A percentile compares a stretch with the other conserved stretches of the same genome.
Conservation (phyloP, 179 eudicot species). For the Patellifolia procumbens region DNA sequence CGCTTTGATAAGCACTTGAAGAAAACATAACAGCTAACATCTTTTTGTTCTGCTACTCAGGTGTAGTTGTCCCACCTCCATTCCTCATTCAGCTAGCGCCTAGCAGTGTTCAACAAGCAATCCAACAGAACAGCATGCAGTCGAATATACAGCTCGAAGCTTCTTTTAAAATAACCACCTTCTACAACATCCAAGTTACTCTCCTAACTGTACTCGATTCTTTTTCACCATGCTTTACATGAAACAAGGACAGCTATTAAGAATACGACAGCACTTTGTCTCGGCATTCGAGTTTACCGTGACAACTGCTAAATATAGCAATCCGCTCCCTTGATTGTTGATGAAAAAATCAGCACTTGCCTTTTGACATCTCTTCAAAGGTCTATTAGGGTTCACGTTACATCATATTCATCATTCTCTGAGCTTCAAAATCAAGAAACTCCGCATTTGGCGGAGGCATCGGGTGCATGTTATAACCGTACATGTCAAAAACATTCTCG, state of each 20-base stretch:
- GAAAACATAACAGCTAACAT: background rate
- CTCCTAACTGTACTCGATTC: background rate
- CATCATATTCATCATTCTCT: slow-evolving; percentile 65
- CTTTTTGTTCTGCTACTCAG: background rate
- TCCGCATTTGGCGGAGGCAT: slow-evolving; percentile 46
- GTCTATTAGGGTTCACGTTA: slow-evolving; percentile 11
- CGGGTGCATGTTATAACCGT: slow-evolving; percentile 55
- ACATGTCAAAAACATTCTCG: slow-evolving; percentile 59
- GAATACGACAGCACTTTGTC: background rate
- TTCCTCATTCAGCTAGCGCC: background rate
- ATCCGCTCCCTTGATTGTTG: background rate
- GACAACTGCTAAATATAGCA: background rate
- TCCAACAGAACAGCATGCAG: background rate
- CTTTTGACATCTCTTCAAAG: background rate
- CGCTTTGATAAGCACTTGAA: background rate
- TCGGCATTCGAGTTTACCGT: background rate
- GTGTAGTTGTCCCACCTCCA: background rate
- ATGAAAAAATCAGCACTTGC: background rate
- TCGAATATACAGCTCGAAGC: background rate
- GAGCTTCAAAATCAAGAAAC: slow-evolving; percentile 61
- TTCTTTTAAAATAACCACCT: background rate
- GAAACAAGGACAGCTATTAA: background rate
- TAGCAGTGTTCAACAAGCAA: background rate
- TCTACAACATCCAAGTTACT: no score
- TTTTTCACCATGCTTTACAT: background rate